Evolutionary conservation across 2,329 filamentous ascomycete genomes (phyloP).

Genomic region (Pseudogymnoascus sp.): DNA sequence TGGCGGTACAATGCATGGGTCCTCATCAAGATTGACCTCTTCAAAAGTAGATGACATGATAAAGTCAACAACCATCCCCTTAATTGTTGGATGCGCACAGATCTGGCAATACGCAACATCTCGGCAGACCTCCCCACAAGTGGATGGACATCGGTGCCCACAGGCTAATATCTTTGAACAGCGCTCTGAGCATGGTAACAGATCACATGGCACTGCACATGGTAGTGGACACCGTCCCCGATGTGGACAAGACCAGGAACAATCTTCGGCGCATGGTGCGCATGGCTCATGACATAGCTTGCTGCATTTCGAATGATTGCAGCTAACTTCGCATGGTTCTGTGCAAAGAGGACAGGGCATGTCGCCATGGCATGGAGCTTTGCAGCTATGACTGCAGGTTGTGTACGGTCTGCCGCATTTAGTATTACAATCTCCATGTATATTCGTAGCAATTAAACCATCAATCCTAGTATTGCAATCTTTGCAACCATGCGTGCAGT

Average conservation of each 20-base stretch:
- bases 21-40: constrained; percentile 51
- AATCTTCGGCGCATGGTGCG: constrained; percentile 51
- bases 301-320: constrained; percentile 49
- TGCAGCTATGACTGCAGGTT: constrained; percentile 52
- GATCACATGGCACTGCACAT: constrained; percentile 61
- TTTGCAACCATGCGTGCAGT: constrained; percentile 43
- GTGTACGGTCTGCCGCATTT: constrained; percentile 43
- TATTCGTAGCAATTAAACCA: constrained; percentile 23
- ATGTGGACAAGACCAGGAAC: constrained; percentile 50
- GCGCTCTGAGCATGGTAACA: constrained; percentile 55
- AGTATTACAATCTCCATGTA: constrained; percentile 43
- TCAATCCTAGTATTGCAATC: constrained; percentile 38
- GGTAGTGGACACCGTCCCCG: constrained; percentile 33
- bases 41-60: constrained; percentile 46
- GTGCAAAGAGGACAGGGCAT: constrained; percentile 41
- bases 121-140: constrained; percentile 61
- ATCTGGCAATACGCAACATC: constrained; percentile 45
- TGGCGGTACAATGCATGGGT: constrained; percentile 53
- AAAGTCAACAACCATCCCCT: constrained; percentile 47
- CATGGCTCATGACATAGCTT: constrained; percentile 54
- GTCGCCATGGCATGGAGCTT: constrained; percentile 43
- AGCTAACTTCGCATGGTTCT: constrained; percentile 46
- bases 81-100: constrained; percentile 42
- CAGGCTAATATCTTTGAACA: constrained; percentile 49
- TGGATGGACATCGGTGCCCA: constrained; percentile 56